Base-by-base conservation (phyloP, 192 early-diverging fungal species). In the Entomortierella lignicola region DNA sequence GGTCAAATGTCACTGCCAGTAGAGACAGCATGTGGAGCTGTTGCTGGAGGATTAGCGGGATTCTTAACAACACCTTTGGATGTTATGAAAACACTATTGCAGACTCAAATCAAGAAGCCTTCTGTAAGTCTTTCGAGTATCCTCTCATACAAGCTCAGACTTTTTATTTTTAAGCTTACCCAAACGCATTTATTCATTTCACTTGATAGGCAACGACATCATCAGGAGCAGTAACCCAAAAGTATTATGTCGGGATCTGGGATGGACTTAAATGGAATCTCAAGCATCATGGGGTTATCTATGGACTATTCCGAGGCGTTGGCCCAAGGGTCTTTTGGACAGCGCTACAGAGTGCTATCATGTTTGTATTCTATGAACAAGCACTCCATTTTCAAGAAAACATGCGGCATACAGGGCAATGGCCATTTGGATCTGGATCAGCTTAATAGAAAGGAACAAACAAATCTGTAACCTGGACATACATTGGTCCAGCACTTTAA, bases 301-400 rank as follows among this genome's bases (percentile, higher is more conserved):
- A 60, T 44, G 94, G 92, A 30, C 63, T 93, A 25, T 95, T 91
- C 83, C 80, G 92, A 52, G 94, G 94, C 17, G 84, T 88, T 44
- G 92, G 92, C 50, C 92, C 92, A 17, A 74, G 90, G 29, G 92
- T 94, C 53, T 85, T 87, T 31, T 92, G 92, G 90, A 92, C 91
- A 26, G 87, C 85, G 41, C 66, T 87, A 63, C 92, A 93, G 74
- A 86, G 83, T 54, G 87, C 86, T 5, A 65, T 89, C 52, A 91
- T 93, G 92, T 93, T 93, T 89, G 82, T 90, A n/a, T 77, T 92
- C 41, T 91, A 89, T 66, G 91, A 92, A 60, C 85, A 87, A 63
- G 87, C 85, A 23, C 55, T 89, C 6, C 72, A 82, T 42, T 44
- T 89, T 10, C 79, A 87, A 57, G 84, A 84, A 18, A 82, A 82